Evolutionary conservation across 2,329 filamentous ascomycete species (phyloP).

Genomic region (Curvularia hawaiiensis): DNA sequence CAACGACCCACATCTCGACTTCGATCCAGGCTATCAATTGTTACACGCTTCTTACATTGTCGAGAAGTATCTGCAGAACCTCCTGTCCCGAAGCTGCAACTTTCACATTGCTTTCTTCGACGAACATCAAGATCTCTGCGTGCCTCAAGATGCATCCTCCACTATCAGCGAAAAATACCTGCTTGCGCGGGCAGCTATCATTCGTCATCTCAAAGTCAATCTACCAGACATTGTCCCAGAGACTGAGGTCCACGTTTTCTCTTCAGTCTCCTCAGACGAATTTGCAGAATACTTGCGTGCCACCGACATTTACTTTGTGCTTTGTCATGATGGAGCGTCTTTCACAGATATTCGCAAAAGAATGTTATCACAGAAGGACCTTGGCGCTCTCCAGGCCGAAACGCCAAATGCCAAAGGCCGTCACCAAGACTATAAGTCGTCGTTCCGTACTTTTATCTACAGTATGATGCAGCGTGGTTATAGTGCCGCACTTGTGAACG

Average conservation of each 20-base stretch:
- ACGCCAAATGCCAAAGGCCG: constrained; percentile 22
- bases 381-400: constrained; percentile 27
- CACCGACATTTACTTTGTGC: constrained; percentile 67
- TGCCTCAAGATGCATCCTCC: constrained; percentile 52
- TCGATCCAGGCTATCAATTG: constrained; percentile 69
- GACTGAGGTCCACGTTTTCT: constrained; percentile 56
- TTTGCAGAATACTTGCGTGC: constrained; percentile 63
- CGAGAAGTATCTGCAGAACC: constrained; percentile 66
- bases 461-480: constrained; percentile 61
- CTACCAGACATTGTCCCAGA: constrained; percentile 46
- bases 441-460: constrained; percentile 58
- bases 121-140: constrained; percentile 59
- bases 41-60: constrained; percentile 73
- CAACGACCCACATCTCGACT: constrained; percentile 66
- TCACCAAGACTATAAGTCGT: constrained; percentile 31
- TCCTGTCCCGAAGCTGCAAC: constrained; percentile 68
- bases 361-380: constrained; percentile 24
- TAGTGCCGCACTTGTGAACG: constrained; percentile 68
- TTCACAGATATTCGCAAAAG: constrained; percentile 29
- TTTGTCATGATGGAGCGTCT: constrained; percentile 68
- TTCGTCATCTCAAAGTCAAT: constrained; percentile 64
- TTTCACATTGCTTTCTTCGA: constrained; percentile 76
- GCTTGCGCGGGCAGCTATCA: constrained; percentile 66
- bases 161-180: constrained; percentile 58
- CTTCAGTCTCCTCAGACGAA: constrained; percentile 52